Percentiles rank a stretch among this genome's conserved stretches.
Evolutionary conservation across 805 yeast species (phyloP).

Genomic region (Candida vaughaniae): DNA sequence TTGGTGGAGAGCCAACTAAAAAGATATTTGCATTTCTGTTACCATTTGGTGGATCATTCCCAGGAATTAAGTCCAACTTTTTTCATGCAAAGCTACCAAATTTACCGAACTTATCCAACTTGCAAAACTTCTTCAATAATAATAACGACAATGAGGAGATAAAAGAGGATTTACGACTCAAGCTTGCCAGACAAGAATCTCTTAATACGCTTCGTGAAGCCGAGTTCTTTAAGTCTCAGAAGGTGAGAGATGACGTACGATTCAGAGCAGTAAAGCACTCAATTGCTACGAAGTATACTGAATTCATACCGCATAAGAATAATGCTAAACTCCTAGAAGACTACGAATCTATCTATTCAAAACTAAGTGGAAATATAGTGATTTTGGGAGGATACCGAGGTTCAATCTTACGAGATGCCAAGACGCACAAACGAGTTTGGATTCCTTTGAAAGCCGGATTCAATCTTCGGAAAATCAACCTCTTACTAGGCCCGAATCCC

Average conservation of each 20-base stretch:
- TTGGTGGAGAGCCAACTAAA: constrained; percentile 29
- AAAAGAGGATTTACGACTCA: constrained; percentile 33
- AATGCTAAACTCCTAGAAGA: constrained; percentile 12
- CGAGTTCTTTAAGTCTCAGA: constrained; percentile 49
- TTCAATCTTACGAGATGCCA: constrained; percentile 63
- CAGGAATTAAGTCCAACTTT: constrained; percentile 17
- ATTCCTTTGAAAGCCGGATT: constrained; percentile 85
- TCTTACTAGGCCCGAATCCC: constrained; percentile 68
- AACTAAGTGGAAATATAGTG: constrained; percentile 74
- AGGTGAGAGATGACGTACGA: constrained; percentile 65
- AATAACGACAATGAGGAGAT: constrained; percentile 13
- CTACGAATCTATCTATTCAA: constrained; percentile 50
- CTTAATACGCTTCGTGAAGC: constrained; percentile 66
- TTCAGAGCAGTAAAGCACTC: constrained; percentile 68
- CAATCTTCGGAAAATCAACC: constrained; percentile 64
- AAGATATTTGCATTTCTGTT: constrained; percentile 56
- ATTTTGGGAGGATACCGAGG: constrained; percentile 91
- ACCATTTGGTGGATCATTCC: constrained; percentile 51
- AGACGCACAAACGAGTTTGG: constrained; percentile 73
- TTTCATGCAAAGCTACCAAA: constrained; percentile 15
- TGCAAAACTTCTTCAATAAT: constrained; percentile 2
- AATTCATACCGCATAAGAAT: constrained; percentile 32
- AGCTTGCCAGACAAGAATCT: constrained; percentile 53
- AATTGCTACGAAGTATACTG: constrained; percentile 49
- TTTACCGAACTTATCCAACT: constrained; percentile 3